Conservation (phyloP, 2,329 filamentous ascomycete species). For the Drechslerella coelobrocha region DNA sequence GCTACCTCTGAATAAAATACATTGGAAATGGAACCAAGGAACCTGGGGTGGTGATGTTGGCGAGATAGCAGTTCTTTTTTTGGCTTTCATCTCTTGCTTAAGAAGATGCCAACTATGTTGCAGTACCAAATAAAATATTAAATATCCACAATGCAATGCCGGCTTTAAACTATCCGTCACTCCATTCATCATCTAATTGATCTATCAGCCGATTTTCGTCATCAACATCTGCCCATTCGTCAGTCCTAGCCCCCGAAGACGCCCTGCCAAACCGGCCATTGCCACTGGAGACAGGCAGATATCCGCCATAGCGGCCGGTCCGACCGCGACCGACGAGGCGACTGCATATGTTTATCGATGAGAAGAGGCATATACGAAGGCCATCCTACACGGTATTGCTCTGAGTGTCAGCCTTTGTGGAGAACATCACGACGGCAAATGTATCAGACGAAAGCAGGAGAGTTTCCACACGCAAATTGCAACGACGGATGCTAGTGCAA, state of each 20-base stretch:
- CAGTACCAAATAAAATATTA: not conserved
- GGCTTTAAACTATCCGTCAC: conserved; percentile 24
- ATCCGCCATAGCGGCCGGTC: conserved; percentile 16
- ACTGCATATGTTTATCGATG: conserved; percentile 19
- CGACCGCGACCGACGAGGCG: conserved; percentile 20
- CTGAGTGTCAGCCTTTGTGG: conserved; percentile 30
- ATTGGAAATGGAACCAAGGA: no score
- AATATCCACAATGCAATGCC: not conserved
- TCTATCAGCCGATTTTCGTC: conserved; percentile 50
- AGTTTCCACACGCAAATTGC: conserved; percentile 2
- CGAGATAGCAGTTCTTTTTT: no score
- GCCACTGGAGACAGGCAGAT: conserved; percentile 13
- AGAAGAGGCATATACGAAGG: conserved; percentile 32
- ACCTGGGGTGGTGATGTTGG: no score
- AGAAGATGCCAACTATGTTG: no score
- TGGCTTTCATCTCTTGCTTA: no score
- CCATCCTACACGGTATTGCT: conserved; percentile 22
- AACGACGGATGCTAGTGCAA: not conserved
- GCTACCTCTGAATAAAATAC: no score
- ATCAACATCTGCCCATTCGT: conserved; percentile 43
- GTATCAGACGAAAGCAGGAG: conserved; percentile 2
- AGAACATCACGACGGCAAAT: conserved; percentile 2
- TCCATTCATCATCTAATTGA: conserved; percentile 48
- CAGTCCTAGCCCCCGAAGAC: conserved; percentile 1
- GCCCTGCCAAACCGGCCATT: conserved; percentile 24